Percentiles rank a stretch among this genome's conserved stretches.
phyloP scores from a whole-genome alignment of 2,329 filamentous ascomycete genomes.

The Diaporthe australafricana region DNA sequence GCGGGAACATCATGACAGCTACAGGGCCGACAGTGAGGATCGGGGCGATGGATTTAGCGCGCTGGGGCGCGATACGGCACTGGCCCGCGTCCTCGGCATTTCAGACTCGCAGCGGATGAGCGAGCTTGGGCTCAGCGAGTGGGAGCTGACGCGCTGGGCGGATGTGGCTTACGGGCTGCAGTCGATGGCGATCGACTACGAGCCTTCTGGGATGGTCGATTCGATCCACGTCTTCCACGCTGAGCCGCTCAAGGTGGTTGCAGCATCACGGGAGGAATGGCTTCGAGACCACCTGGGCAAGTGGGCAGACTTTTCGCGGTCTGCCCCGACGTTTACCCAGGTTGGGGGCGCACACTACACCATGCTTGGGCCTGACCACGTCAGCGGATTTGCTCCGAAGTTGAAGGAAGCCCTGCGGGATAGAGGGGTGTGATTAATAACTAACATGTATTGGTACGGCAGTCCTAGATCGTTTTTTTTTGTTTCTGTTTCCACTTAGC shows the following conservation, averaged over 20 bases:
- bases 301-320: background rate
- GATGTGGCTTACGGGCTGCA: constrained; percentile 7
- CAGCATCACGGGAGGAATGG: background rate
- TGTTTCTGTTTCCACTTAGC: no score
- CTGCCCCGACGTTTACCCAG: background rate
- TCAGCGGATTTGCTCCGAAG: background rate
- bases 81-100: background rate
- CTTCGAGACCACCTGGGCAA: background rate
- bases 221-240: constrained; percentile 1
- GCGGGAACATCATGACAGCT: background rate
- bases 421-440: background rate
- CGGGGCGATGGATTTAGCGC: background rate
- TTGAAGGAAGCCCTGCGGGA: background rate
- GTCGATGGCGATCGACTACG: background rate
- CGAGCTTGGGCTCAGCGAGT: background rate
- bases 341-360: constrained; percentile 18
- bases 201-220: background rate
- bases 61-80: background rate
- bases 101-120: background rate
- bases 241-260: background rate
- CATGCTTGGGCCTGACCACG: constrained; percentile 3
- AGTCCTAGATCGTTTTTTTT: no score
- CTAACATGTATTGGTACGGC: no score
- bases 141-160: background rate
- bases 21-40: background rate